Percentiles rank a stretch among this genome's conserved stretches.
Evolutionary conservation across 345 rosid species (phyloP).

Genomic region (Eucalyptus coolabah): DNA sequence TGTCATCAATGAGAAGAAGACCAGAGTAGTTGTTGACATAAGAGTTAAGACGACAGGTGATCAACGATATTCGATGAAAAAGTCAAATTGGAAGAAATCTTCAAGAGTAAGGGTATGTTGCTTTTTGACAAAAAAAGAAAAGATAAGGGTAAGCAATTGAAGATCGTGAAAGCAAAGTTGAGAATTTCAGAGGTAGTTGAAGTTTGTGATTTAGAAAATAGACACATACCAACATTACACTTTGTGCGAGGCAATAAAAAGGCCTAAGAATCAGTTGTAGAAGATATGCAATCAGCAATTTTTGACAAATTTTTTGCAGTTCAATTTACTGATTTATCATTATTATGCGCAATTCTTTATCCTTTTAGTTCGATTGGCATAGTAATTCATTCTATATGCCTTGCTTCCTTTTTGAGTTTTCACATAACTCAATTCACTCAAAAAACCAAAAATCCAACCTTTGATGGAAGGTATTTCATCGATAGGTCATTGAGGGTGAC

Average conservation of each 20-base stretch:
- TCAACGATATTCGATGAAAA: no score
- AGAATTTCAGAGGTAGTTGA: not conserved
- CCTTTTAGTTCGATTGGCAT: not conserved
- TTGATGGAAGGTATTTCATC: no score
- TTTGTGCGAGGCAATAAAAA: not conserved
- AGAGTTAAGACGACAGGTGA: no score
- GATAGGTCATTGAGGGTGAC: fast-evolving
- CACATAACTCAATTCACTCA: not conserved
- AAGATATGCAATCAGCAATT: not conserved
- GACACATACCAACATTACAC: not conserved
- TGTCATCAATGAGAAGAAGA: no score
- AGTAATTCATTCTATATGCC: not conserved
- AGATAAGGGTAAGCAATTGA: not conserved
- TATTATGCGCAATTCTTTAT: not conserved
- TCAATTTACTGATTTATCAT: not conserved
- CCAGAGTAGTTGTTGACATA: no score
- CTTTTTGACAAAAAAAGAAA: no score
- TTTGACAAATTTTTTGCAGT: not conserved
- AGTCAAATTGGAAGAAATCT: no score
- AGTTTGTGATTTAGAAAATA: not conserved
- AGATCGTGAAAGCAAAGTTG: not conserved
- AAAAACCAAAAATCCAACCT: no score
- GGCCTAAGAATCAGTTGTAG: not conserved
- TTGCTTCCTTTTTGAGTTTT: not conserved
- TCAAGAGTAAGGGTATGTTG: no score